Evolutionary conservation across 169 alveolate species (phyloP), one percentile per base, ranked within the genome.

Genomic region (Plasmodium knowlesi): DNA sequence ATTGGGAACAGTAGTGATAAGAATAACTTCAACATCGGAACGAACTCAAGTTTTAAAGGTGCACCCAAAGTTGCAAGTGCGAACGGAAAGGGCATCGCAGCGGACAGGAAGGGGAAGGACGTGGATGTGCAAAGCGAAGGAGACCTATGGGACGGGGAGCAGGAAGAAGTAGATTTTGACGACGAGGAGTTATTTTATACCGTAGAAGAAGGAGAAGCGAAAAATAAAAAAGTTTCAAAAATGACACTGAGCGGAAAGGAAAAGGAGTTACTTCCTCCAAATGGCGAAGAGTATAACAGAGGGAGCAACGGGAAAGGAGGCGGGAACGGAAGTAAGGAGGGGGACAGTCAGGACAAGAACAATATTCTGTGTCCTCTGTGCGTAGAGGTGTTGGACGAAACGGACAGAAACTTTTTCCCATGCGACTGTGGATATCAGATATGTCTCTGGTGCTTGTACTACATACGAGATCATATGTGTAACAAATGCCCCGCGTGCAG

Each of bases 401-500:
- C 98, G 0, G 99, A 98, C 78, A 91, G 98, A 74, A 97, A 96
- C 83, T 96, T 98, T 61, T 98, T 82, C 76, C 99, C 99, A 28
- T 98, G 99, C 88, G 97, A 96, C 39, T 98, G 99, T 86, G 98
- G 98, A 39, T 98, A 97, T 89, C 99, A 98, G 93, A 97, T 98
- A 74, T 98, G 99, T 84, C 94, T 98, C 22, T 98, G 99, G 99
- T 98, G 99, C 74, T 96, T 97, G 70, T 98, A 98, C 82, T 97
- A 98, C 94, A 96, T 98, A 50, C 93, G 98, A 67, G 98, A 96
- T 34, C 96, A 97, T 70, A 94, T 98, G 97, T 98, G 97, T 78
- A 97, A 97, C 94, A 96, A 97, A 90, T 98, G 99, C 94, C 99
- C 99, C 9, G 98, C 98, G 43, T 98, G 99, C 73, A 92, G 99